A percentile compares a stretch with the other conserved stretches of the same genome.
Conservation (phyloP, 345 rosid species). For the Pistacia vera region DNA sequence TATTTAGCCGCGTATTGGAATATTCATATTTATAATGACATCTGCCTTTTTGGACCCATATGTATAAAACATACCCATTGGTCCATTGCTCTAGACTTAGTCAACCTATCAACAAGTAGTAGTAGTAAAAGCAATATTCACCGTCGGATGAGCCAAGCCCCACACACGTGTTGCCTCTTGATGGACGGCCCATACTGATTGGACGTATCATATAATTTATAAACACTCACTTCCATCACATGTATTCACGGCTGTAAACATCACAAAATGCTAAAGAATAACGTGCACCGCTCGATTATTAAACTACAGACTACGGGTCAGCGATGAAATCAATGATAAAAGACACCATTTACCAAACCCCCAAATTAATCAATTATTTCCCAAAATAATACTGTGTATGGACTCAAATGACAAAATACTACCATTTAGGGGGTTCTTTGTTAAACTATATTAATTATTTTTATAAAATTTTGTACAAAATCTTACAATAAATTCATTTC, state of each 20-base stretch:
- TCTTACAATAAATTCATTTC: constrained; percentile 23
- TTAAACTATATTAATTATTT: too few species aligned
- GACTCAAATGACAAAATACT: constrained; percentile 6
- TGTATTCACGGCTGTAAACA: neutral
- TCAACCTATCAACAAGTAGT: neutral
- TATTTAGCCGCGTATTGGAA: too few species aligned
- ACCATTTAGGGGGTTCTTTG: neutral
- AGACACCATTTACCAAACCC: constrained; percentile 8
- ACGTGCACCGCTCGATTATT: neutral
- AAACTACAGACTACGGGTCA: neutral
- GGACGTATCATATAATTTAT: neutral
- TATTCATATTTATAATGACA: too few species aligned
- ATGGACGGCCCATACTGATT: neutral
- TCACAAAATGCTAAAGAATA: neutral
- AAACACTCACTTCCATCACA: neutral
- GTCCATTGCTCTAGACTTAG: neutral
- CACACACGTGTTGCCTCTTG: neutral
- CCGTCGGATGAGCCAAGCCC: neutral
- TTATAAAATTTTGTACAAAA: neutral
- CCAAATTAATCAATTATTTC: too few species aligned
- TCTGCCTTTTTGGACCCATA: too few species aligned
- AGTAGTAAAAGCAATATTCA: neutral
- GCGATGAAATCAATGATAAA: neutral
- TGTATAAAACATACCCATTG: too few species aligned
- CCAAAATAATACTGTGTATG: neutral